A percentile compares a stretch with the other conserved stretches of the same genome.
phyloP scores from a whole-genome alignment of 2,329 filamentous ascomycete genomes.

The Ceratocystiopsis brevicomis region DNA sequence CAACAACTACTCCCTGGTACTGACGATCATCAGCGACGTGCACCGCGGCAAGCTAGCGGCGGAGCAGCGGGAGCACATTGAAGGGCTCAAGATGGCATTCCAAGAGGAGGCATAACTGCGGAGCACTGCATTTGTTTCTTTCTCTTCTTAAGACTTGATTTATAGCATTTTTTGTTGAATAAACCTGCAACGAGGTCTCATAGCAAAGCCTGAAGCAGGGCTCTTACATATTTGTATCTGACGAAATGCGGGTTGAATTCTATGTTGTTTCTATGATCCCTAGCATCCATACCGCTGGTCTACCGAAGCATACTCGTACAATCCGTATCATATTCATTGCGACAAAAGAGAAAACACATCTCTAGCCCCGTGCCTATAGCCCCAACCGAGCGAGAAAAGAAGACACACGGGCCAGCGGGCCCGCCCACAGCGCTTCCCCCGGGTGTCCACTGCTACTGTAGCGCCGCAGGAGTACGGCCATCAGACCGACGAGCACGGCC shows the following conservation, averaged over 20 bases:
- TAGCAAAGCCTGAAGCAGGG: no score
- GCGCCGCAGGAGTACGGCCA: constrained; percentile 49
- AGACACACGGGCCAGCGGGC: constrained; percentile 3
- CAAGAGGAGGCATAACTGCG: constrained; percentile 24
- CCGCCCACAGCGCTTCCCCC: constrained; percentile 7
- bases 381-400: constrained; percentile 9
- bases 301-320: no score
- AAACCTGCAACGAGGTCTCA: no score
- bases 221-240: no score
- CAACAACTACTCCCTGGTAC: constrained; percentile 90
- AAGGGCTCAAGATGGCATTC: constrained; percentile 40
- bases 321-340: no score
- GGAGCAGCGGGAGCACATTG: constrained; percentile 62
- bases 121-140: not conserved
- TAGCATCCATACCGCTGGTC: no score
- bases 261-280: no score
- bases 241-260: no score
- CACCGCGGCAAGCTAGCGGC: constrained; percentile 47
- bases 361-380: not conserved
- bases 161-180: not conserved
- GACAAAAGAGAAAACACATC: no score
- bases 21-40: constrained; percentile 73
- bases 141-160: not conserved
- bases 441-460: constrained; percentile 13
- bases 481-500: constrained; percentile 45